Base-by-base conservation (phyloP, 768 basidiomycete genomes). In the Polyporus arcularius region DNA sequence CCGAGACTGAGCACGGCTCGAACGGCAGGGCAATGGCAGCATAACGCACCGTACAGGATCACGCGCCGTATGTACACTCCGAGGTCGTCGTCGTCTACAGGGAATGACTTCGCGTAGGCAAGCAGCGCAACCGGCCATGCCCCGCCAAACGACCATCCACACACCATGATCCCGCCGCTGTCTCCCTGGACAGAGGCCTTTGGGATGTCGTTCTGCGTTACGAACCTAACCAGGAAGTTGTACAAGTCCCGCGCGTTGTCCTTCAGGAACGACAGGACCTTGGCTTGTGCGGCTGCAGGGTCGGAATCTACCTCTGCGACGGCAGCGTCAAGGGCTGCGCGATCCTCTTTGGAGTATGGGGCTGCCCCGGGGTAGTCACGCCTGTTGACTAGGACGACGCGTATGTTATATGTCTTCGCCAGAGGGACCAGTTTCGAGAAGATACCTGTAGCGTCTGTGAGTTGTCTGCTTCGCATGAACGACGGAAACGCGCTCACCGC, bases 211-310 rank as follows among this genome's bases (percentile, higher is more conserved):
- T 70, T 57, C n/a, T 62, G 58, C 40, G 67, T 21, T n/a, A 78
- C 74, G 56, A 80, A 70, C 10, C 59, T 48, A 38, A 66, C 68
- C 14, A 79, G 63, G 60, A 79, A 75, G 1, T 48, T 66, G 7
- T 70, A 70, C n/a, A 77, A 59, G 59, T 80, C 76, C n/a, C 64
- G 55, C 3, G 73, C 77, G 3, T 73, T 72, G 1, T 60, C 66
- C 49, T 67, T 62, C 45, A 78, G 53, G 47, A 68, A 72, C 4
- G 28, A 9, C 9, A 15, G 14, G 8, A 55, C 7, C 42, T 32
- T 45, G 31, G 30, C 21, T 8, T 30, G 42, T 63, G 26, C 58
- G 61, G 54, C 71, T 74, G 41, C 52, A 66, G 2, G 64, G 65
- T 60, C 53, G n/a, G n/a, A n/a, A 30, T 47, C 21, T 10, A 47